Percentiles rank a stretch among this genome's conserved stretches.
Conservation (phyloP, 2,329 filamentous ascomycete species). For the Colletotrichum liriopes region DNA sequence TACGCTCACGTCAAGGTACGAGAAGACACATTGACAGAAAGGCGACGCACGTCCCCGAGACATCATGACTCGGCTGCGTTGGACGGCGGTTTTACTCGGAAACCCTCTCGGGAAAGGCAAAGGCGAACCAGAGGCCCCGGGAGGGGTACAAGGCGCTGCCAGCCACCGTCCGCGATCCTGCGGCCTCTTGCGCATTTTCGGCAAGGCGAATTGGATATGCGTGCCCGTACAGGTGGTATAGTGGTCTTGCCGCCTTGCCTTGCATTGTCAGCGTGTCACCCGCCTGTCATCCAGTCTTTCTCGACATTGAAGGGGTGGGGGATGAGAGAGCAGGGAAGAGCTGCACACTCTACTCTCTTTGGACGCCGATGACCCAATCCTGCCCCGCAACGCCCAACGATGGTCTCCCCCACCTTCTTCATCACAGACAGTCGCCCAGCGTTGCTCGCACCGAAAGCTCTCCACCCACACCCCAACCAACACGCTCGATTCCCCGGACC, state of each 20-base stretch:
- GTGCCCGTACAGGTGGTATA: background rate
- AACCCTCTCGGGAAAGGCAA: background rate
- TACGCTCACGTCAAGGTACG: background rate
- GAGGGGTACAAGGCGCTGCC: background rate
- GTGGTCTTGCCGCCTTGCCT: background rate
- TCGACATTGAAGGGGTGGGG: background rate
- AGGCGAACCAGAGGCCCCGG: background rate
- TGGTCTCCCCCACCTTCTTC: background rate
- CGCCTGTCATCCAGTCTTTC: constrained; percentile 1
- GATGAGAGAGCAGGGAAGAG: background rate
- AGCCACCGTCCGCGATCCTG: constrained; percentile 18
- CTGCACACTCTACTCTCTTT: too few species aligned
- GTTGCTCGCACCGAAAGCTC: background rate
- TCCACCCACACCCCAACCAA: constrained; percentile 8
- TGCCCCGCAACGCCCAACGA: constrained; percentile 7
- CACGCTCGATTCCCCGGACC: constrained; percentile 14
- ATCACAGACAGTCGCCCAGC: background rate
- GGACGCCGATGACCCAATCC: too few species aligned
- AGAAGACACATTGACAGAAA: background rate
- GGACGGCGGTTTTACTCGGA: constrained; percentile 2
- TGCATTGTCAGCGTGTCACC: background rate
- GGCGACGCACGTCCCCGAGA: constrained; percentile 4
- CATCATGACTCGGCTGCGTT: background rate
- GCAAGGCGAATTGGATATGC: background rate
- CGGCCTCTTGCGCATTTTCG: background rate